phyloP scores from a whole-genome alignment of 1,284 basidiomycete species.

The Cryptococcus amylolentus region DNA sequence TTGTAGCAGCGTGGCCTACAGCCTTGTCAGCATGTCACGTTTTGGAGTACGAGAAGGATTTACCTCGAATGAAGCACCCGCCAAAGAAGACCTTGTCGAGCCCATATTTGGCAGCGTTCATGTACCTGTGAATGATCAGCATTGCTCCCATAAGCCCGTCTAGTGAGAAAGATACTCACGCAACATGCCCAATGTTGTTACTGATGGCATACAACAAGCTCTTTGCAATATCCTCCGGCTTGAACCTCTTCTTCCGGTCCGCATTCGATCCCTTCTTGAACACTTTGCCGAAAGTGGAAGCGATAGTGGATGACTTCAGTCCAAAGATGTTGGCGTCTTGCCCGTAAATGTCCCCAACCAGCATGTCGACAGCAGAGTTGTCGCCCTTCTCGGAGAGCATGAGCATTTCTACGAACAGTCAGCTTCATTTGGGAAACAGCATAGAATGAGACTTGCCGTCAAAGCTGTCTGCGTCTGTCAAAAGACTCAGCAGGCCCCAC shows the following conservation, averaged over 20 bases:
- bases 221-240: conserved; percentile 89
- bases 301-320: conserved; percentile 95
- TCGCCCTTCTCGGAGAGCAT: conserved; percentile 88
- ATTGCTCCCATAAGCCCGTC: neutral
- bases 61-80: conserved; percentile 97
- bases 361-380: conserved; percentile 94
- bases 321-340: conserved; percentile 90
- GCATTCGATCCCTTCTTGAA: conserved; percentile 67
- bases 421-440: neutral
- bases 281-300: conserved; percentile 97
- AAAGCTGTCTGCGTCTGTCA: conserved; percentile 94
- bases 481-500: conserved; percentile 90
- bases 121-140: conserved; percentile 62
- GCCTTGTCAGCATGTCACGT: neutral
- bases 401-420: conserved; percentile 75
- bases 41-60: conserved; percentile 19
- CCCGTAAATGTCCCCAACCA: conserved; percentile 98
- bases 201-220: conserved; percentile 92
- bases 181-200: conserved; percentile 99
- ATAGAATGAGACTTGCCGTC: conserved; percentile 64
- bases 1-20: conserved; percentile 89
- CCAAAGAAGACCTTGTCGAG: conserved; percentile 98
- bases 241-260: conserved; percentile 69
- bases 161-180: conserved; percentile 61
- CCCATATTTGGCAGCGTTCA: conserved; percentile 99